Base-by-base conservation (phyloP, 169 alveolate species). In the Plasmodium gallinaceum region DNA sequence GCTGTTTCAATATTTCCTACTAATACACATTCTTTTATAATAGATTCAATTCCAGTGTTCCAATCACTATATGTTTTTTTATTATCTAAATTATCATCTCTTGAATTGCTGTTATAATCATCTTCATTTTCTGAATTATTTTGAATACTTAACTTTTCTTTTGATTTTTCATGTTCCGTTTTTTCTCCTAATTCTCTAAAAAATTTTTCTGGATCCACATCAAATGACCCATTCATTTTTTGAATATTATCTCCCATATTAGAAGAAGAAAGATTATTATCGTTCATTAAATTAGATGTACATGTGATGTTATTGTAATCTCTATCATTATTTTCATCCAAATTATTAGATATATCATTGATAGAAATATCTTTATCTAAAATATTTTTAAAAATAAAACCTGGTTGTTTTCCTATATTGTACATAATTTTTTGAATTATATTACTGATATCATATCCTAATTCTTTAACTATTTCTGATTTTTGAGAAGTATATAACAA, bases 1-100 rank as follows among this genome's bases (percentile, higher is more conserved):
- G 96, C 96, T 24, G 91, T 87, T 65, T 92, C 93, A 22, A 83
- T 83, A 69, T 94, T 93, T 7, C 95, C 96, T 4, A 92, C 91
- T 7, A 92, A 58, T 39, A 94, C 83, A 24, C 91, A 66, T 22
- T 75, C 73, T 68, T 89, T 88, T 76, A 94, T 73, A 20, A 61
- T 92, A 46, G 85, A n/a, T 74, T 68, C 95, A 24, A 92, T 68
- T 12, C 92, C 92, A 8, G 18, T 20, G 20, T 61, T 42, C 92
- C 92, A 86, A 12, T 48, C 22, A 68, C 58, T 68, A 5, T 14
- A 37, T 42, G 26, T 43, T 7, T 7, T 43, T 12, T 68, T 68
- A 42, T 42, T 45, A 78, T 65, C 51, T 16, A 45, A n/a, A 16
- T 52, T 51, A 43, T 58, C 20, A n/a, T 16, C 46, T 7, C 39